Evolutionary conservation across 2,329 filamentous ascomycete genomes (phyloP).

Genomic region (Curvularia spicifera): DNA sequence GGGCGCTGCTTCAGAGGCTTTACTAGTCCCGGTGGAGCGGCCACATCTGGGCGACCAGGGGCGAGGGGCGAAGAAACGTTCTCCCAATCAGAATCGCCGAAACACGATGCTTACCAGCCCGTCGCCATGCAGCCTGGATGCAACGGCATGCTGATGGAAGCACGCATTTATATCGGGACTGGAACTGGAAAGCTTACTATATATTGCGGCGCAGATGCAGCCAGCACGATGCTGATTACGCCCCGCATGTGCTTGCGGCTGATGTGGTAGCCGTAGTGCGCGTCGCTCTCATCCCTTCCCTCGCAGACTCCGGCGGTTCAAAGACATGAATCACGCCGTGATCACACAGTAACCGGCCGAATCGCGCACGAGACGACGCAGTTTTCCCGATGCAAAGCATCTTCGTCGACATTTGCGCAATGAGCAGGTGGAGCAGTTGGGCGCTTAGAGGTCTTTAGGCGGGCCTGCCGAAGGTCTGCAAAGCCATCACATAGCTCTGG

Average conservation of each 20-base stretch:
- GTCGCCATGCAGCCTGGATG: constrained; percentile 18
- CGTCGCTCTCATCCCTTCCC: constrained; percentile 1
- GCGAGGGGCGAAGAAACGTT: constrained; percentile 24
- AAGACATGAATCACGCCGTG: constrained; percentile 29
- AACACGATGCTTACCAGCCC: constrained; percentile 10
- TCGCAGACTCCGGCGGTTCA: neutral
- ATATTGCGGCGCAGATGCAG: constrained; percentile 23
- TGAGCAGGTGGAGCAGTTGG: constrained; percentile 31
- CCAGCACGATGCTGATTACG: constrained; percentile 18
- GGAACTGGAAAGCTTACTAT: constrained; percentile 6
- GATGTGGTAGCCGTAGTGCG: neutral
- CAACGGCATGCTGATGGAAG: constrained; percentile 22
- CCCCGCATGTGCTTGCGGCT: constrained; percentile 7
- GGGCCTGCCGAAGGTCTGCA: constrained; percentile 25
- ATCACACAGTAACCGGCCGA: constrained; percentile 38
- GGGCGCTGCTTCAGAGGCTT: constrained; percentile 12
- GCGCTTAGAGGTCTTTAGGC: constrained; percentile 38
- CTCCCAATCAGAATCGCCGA: constrained; percentile 22
- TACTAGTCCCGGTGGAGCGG: constrained; percentile 14
- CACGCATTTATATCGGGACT: constrained; percentile 11
- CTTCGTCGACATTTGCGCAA: constrained; percentile 4
- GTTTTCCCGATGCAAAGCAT: constrained; percentile 5
- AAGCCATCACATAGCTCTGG: constrained; percentile 33
- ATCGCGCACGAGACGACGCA: constrained; percentile 21
- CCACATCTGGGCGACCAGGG: constrained; percentile 20